Base-by-base conservation (phyloP, 139 green algal species). In the Mychonastes homosphaera region DNA sequence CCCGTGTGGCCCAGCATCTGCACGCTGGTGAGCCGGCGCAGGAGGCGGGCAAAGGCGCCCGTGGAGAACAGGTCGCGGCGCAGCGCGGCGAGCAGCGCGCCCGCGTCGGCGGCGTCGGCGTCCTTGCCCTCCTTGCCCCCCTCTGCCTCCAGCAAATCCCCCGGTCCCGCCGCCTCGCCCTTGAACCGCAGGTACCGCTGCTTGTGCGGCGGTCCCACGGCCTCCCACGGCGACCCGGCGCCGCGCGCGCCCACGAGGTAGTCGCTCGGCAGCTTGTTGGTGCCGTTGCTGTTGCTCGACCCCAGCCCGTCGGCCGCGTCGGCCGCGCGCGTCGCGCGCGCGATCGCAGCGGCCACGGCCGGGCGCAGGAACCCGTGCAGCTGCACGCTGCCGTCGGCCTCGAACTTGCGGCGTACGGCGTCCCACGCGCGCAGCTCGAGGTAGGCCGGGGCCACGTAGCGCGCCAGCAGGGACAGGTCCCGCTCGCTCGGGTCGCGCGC, bases 381-480 rank as follows among this genome's bases (percentile, higher is more conserved):
- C 74, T 94, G 83, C 49, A 95, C 72, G 24, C 63, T 80, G 10
- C 78, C 78, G 29, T 91, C 75, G 30, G 79, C 74, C 43, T 65
- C 36, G 46, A 93, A 91, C 41, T 75, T 73, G 3, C 69, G 63
- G 47, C 47, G 40, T 13, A 48, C 41, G 32, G 60, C 54, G 2
- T 24, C 32, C 62, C 46, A 71, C 26, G 39, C 55, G 21, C 38
- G 56, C 3, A 26, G 19, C 13, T 74, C 39, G 21, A 95, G 73
- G 69, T 94, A 95, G 16, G 63, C 68, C 6, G 80, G 74, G 71
- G 92, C 91, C 16, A 95, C 50, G 28, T 57, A 88, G 39, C 63
- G 47, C 0, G 56, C 48, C 38, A 94, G 74, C 10, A 78, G 44
- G 3, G 26, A 34, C 10, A 81, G 33, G 39, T 91, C 84, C 9